phyloP scores from a whole-genome alignment of 768 basidiomycete species.

The Tephrocybe sp. region DNA sequence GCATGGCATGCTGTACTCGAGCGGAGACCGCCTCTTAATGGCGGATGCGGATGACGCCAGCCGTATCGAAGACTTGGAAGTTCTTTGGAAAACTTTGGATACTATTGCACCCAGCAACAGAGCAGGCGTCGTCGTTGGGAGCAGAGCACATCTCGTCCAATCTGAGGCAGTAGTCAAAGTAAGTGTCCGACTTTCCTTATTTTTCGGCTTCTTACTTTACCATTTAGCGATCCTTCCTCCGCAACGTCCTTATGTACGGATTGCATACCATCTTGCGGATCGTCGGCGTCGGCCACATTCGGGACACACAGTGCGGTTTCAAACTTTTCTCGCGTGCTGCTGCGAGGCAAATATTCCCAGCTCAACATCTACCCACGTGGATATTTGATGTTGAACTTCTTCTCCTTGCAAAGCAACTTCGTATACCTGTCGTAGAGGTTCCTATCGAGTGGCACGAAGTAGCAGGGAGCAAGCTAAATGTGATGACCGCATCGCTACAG shows the following conservation, averaged over 20 bases:
- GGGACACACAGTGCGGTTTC: slow-evolving; percentile 97
- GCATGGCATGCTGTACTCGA: slow-evolving; percentile 84
- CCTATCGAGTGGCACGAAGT: slow-evolving; percentile 94
- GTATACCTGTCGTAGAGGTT: slow-evolving; percentile 82
- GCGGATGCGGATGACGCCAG: slow-evolving; percentile 96
- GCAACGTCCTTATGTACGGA: slow-evolving; percentile 93
- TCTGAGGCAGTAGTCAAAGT: slow-evolving; percentile 95
- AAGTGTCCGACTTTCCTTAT: slow-evolving; percentile 17
- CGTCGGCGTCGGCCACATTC: slow-evolving; percentile 86
- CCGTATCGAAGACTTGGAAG: slow-evolving; percentile 78
- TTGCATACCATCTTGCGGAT: slow-evolving; percentile 87
- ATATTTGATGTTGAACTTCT: slow-evolving; percentile 96
- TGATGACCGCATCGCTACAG: slow-evolving; percentile 80
- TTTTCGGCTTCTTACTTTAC: not conserved
- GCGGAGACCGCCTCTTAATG: slow-evolving; percentile 81
- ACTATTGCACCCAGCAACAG: slow-evolving; percentile 45
- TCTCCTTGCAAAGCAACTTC: slow-evolving; percentile 75
- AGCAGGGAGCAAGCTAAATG: slow-evolving; percentile 86
- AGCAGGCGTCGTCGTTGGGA: slow-evolving; percentile 77
- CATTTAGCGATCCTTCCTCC: slow-evolving; percentile 75
- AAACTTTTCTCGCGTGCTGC: slow-evolving; percentile 88
- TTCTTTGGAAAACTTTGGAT: slow-evolving; percentile 79
- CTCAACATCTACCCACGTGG: slow-evolving; percentile 88
- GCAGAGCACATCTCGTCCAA: slow-evolving; percentile 88
- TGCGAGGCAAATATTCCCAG: slow-evolving; percentile 81